Evolutionary conservation across 2,329 filamentous ascomycete genomes (phyloP).

Genomic region (Orbilia quercus): DNA sequence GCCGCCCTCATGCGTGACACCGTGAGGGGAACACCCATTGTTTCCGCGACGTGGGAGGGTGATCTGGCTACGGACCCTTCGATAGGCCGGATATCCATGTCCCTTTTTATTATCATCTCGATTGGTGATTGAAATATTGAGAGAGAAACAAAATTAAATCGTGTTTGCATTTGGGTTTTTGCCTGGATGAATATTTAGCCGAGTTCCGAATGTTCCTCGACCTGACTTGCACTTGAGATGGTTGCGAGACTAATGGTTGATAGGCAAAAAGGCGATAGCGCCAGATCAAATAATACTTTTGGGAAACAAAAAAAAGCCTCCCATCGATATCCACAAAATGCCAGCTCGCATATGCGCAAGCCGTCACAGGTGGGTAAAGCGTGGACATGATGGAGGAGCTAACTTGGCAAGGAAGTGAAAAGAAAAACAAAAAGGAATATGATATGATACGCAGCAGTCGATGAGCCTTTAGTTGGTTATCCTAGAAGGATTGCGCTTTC

Average conservation of each 20-base stretch:
- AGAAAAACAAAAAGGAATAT: no score
- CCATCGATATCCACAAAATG: neutral
- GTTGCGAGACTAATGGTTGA: conserved; percentile 16
- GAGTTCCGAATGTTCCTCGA: conserved; percentile 30
- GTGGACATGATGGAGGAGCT: conserved; percentile 28
- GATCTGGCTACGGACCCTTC: neutral
- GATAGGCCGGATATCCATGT: neutral
- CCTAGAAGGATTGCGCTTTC: conserved; percentile 25
- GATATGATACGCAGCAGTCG: conserved; percentile 17
- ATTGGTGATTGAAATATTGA: neutral
- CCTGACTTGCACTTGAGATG: no score
- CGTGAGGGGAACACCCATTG: conserved; percentile 9
- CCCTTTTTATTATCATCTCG: neutral
- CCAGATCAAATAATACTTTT: no score
- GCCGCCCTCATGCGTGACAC: conserved; percentile 21
- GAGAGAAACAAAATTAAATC: no score
- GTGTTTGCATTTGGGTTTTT: no score
- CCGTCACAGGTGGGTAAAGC: conserved; percentile 49
- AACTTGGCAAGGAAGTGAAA: conserved; percentile 1
- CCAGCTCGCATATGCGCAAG: conserved; percentile 49
- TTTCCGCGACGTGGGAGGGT: conserved; percentile 15
- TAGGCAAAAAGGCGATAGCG: neutral
- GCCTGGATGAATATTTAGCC: conserved; percentile 50
- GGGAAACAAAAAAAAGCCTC: neutral
- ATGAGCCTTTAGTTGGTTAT: conserved; percentile 1